Percentiles rank a stretch among this genome's conserved stretches.
These are phyloP conservation scores for Anthoceros angustus DNA, from an alignment of 225 moss, liverwort and hornwort species.

Conservation along the genomic window DNA sequence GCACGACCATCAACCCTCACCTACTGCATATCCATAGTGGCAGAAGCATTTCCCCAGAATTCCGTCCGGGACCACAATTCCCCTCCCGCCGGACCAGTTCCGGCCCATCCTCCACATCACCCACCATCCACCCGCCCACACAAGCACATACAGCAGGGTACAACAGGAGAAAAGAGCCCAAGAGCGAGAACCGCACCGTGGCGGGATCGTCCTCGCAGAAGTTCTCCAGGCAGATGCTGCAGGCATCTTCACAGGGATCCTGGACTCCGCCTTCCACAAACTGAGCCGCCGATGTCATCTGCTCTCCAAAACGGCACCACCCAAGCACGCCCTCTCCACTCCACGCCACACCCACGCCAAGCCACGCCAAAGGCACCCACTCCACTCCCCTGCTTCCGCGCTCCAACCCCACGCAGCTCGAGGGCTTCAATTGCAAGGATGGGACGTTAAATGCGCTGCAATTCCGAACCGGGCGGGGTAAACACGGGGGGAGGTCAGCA, in stretches of 20 bases:
- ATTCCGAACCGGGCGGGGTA: too few relatives aligned
- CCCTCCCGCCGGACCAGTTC: too few relatives aligned
- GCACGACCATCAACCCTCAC: too few relatives aligned
- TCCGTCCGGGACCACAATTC: too few relatives aligned
- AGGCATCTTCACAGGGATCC: slow-evolving; percentile 81
- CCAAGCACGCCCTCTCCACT: too few relatives aligned
- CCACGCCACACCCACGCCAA: neutral
- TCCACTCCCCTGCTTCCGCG: neutral
- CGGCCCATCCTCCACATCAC: too few relatives aligned
- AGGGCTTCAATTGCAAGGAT: neutral
- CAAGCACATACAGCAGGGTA: neutral
- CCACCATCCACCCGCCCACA: too few relatives aligned
- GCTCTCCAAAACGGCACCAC: slow-evolving; percentile 7
- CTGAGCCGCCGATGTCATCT: slow-evolving; percentile 70
- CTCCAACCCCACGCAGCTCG: neutral
- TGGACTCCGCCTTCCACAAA: slow-evolving; percentile 93
- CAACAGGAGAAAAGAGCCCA: neutral
- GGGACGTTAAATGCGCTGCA: too few relatives aligned
- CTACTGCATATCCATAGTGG: too few relatives aligned
- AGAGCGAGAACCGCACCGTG: slow-evolving; percentile 22
- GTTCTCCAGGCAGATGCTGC: slow-evolving; percentile 89
- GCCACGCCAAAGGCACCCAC: neutral
- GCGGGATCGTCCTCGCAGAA: slow-evolving; percentile 81
- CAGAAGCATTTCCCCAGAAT: too few relatives aligned
- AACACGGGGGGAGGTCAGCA: too few relatives aligned